Conservation (phyloP, 73 alveolate species). For the Durusdinium trenchii region DNA sequence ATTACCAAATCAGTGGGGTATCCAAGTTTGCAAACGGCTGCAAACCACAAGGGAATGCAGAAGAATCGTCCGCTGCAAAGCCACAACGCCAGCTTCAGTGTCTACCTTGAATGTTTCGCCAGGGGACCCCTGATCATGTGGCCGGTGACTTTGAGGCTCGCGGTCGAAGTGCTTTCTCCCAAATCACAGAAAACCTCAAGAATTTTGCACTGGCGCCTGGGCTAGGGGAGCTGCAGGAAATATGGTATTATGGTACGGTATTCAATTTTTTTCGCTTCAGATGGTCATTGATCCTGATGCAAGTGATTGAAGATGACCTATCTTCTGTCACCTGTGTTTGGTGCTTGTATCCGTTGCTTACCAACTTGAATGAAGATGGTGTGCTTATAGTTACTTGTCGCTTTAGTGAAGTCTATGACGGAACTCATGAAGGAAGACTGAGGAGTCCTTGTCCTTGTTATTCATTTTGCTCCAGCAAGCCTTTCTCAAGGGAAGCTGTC, state of each 20-base stretch:
- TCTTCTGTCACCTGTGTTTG: too few relatives aligned
- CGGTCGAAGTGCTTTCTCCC: not conserved
- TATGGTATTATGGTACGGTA: not conserved
- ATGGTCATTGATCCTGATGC: not conserved
- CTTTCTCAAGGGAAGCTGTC: not conserved
- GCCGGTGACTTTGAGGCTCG: constrained; percentile 66
- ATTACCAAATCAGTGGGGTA: not conserved
- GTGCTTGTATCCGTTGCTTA: not conserved
- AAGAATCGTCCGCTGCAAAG: not conserved
- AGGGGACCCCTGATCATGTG: constrained; percentile 87
- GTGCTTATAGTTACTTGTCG: not conserved
- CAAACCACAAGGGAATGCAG: not conserved
- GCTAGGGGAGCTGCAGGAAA: too few relatives aligned
- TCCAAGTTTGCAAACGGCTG: not conserved
- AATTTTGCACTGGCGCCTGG: not conserved
- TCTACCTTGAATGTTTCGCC: not conserved
- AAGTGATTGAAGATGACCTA: too few relatives aligned
- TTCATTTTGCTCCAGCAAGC: not conserved
- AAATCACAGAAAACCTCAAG: not conserved
- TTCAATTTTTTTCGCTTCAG: not conserved
- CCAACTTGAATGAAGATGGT: not conserved
- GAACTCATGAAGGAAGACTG: not conserved
- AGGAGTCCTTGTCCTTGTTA: not conserved
- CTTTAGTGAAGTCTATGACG: not conserved
- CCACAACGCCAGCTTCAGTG: not conserved